Conservation (phyloP, 2,329 filamentous ascomycete species). For the Penicillium olsonii region DNA sequence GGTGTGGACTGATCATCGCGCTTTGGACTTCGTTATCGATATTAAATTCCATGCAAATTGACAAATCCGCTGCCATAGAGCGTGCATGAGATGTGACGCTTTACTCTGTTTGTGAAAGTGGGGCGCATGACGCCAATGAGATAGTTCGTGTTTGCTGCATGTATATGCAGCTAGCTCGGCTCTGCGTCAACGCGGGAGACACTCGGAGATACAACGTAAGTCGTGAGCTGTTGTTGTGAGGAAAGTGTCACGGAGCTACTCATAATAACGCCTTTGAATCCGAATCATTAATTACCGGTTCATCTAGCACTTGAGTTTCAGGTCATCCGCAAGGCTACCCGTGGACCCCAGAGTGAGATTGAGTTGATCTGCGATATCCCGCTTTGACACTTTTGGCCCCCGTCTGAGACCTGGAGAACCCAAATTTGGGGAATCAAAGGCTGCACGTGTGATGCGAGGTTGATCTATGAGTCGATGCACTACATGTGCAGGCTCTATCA, state of each 20-base stretch:
- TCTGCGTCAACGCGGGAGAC: not conserved
- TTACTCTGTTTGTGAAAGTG: not conserved
- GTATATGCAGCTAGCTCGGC: not conserved
- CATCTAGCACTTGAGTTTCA: no score
- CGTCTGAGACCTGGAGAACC: not conserved
- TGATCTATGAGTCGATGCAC: no score
- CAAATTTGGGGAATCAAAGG: not conserved
- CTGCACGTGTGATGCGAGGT: no score
- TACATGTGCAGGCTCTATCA: no score
- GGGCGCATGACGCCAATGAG: not conserved
- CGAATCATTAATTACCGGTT: no score
- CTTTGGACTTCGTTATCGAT: not conserved
- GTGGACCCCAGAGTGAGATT: no score
- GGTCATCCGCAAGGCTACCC: no score
- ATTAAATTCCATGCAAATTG: not conserved
- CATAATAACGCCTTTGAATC: no score
- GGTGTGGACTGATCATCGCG: not conserved
- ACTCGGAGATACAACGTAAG: no score
- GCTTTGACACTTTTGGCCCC: not conserved
- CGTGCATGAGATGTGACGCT: not conserved
- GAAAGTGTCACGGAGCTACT: no score
- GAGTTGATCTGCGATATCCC: not conserved
- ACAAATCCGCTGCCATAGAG: not conserved
- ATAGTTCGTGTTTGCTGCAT: not conserved
- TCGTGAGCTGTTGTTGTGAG: no score